A percentile compares a stretch with the other conserved stretches of the same genome.
phyloP scores from a whole-genome alignment of 805 yeast species.

The Monosporozyma siamensis region DNA sequence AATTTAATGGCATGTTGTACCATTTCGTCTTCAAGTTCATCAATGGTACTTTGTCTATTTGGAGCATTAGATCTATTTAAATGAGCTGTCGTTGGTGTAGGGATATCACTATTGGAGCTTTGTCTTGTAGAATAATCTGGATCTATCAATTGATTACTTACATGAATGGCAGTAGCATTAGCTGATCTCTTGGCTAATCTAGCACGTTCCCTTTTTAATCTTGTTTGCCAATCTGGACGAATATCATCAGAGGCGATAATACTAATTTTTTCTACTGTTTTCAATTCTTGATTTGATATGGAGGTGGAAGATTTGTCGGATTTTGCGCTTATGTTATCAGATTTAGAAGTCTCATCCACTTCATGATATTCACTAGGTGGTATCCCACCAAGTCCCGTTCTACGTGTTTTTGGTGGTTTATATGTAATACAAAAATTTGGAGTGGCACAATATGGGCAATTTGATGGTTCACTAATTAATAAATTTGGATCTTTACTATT shows the following conservation, averaged over 20 bases:
- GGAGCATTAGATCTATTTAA: background rate
- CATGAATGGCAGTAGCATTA: slow-evolving; percentile 89
- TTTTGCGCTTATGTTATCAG: no score
- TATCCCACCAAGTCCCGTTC: slow-evolving; percentile 48
- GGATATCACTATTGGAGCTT: background rate
- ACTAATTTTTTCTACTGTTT: background rate
- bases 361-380: slow-evolving; percentile 37
- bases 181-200: slow-evolving; percentile 81
- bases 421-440: slow-evolving; percentile 78
- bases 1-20: slow-evolving; percentile 73
- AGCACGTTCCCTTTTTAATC: slow-evolving; percentile 60
- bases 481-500: slow-evolving; percentile 43
- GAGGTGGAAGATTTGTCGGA: no score
- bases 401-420: slow-evolving; percentile 46
- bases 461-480: slow-evolving; percentile 76
- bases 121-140: slow-evolving; percentile 12
- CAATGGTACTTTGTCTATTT: slow-evolving; percentile 2
- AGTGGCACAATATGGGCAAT: slow-evolving; percentile 90
- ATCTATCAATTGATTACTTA: slow-evolving; percentile 60
- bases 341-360: background rate
- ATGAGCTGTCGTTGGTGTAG: background rate
- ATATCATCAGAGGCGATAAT: slow-evolving; percentile 69
- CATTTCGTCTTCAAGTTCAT: slow-evolving; percentile 64
- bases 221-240: slow-evolving; percentile 88
- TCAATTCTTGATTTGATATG: background rate